A percentile compares a stretch with the other conserved stretches of the same genome.
Evolutionary conservation across 2,329 filamentous ascomycete genomes (phyloP).

Genomic region (Cercospora sp.): DNA sequence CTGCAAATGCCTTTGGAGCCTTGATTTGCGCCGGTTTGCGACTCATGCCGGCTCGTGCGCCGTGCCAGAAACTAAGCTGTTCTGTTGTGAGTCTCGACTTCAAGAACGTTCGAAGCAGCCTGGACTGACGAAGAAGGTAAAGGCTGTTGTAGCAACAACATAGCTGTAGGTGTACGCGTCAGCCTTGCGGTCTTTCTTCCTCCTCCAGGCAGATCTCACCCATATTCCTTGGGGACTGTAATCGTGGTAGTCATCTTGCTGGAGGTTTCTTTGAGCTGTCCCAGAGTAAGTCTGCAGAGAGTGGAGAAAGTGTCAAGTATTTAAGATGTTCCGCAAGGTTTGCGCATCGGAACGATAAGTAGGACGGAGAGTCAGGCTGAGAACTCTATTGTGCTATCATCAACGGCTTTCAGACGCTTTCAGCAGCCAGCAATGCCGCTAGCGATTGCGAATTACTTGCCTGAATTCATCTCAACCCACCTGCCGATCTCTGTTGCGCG

Average conservation of each 20-base stretch:
- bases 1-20: constrained; percentile 62
- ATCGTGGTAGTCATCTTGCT: constrained; percentile 39
- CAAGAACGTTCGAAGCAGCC: not conserved
- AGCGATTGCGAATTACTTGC: not conserved
- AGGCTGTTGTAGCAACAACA: constrained; percentile 56
- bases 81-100: constrained; percentile 7
- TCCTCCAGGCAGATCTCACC: constrained; percentile 39
- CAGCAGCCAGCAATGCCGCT: not conserved
- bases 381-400: constrained; percentile 6
- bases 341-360: not conserved
- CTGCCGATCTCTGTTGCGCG: not conserved
- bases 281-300: not conserved
- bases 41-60: constrained; percentile 46
- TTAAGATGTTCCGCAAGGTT: not conserved
- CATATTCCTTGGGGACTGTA: constrained; percentile 51
- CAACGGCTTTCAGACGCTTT: not conserved
- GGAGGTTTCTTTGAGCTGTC: not conserved
- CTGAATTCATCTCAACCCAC: not conserved
- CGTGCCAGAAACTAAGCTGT: constrained; percentile 54
- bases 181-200: not conserved
- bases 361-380: not conserved
- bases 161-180: constrained; percentile 45
- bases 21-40: constrained; percentile 56
- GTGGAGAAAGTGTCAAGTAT: not conserved
- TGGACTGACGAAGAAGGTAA: constrained; percentile 50